phyloP scores from a whole-genome alignment of 805 yeast species.

The Candida odintsovae region DNA sequence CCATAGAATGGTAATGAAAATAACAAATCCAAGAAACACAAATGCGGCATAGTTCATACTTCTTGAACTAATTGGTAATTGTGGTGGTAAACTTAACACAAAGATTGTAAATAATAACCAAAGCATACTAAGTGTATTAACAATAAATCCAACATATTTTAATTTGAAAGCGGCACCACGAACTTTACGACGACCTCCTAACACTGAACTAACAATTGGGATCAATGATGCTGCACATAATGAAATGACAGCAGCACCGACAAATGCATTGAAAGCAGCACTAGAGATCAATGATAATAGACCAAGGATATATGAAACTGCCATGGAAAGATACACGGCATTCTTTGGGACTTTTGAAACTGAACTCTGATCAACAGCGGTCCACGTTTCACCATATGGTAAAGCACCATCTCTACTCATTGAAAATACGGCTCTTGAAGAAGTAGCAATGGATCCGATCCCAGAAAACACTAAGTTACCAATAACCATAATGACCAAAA shows the following conservation, averaged over 20 bases:
- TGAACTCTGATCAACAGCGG: slow-evolving; percentile 51
- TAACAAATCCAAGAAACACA: slow-evolving; percentile 47
- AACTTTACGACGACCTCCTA: slow-evolving; percentile 54
- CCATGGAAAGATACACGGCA: slow-evolving; percentile 61
- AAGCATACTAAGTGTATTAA: slow-evolving; percentile 50
- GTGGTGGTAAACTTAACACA: slow-evolving; percentile 67
- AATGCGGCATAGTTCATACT: slow-evolving; percentile 52
- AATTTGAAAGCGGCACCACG: slow-evolving; percentile 66
- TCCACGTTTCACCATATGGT: slow-evolving; percentile 61
- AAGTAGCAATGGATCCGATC: slow-evolving; percentile 74
- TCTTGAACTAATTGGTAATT: slow-evolving; percentile 40
- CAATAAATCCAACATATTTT: slow-evolving; percentile 54
- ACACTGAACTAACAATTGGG: slow-evolving; percentile 59
- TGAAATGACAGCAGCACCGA: slow-evolving; percentile 76
- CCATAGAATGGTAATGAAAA: slow-evolving; percentile 44
- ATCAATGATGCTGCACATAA: slow-evolving; percentile 72
- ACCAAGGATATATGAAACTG: slow-evolving; percentile 53
- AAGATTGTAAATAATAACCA: slow-evolving; percentile 58
- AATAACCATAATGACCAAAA: slow-evolving; percentile 57
- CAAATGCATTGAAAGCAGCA: slow-evolving; percentile 76
- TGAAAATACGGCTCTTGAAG: slow-evolving; percentile 76
- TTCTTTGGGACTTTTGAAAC: slow-evolving; percentile 62
- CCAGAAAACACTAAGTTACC: slow-evolving; percentile 75
- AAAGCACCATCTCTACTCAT: slow-evolving; percentile 81
- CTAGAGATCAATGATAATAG: slow-evolving; percentile 61